Evolutionary conservation across 805 yeast genomes (phyloP), one percentile per base, ranked within the genome.

Genomic region (Lachancea kluyveri): DNA sequence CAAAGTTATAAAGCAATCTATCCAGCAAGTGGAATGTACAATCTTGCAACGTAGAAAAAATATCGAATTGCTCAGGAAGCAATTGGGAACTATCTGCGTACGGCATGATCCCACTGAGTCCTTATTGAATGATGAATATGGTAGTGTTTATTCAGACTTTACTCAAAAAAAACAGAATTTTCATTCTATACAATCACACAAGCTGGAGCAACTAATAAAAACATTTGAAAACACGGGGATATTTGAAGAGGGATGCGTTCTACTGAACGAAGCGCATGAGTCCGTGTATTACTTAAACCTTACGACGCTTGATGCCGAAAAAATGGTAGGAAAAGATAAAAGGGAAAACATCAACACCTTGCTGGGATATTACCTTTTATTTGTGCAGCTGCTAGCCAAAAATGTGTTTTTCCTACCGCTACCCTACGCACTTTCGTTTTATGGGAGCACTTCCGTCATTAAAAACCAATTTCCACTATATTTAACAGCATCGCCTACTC

Each of bases 311-410:
- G 15, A 27, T 12, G 21, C 20, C 17, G 31, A 26, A 8, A 30
- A 21, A 4, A 11, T 48, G 5, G 10, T 43, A 10, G 28, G 26
- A 6, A 19, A 37, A 17, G 34, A 37, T 8, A 31, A 26, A 4
- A 38, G 39, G 15, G 31, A 39, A n/a, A 4, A 23, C 4, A 24
- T 42, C 4, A 54, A 50, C 32, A 37, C 50, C 5, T 30, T 38
- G 15, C 35, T 57, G 10, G 62, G 62, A 3, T 48, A 51, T 26
- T 53, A 50, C 32, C 24, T 43, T n/a, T 27, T 54, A 10, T 35
- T 53, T 23, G 27, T 50, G n/a, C 24, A 42, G 8, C 17, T 52
- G 13, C 28, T 48, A n/a, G 42, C 57, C 1, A 30, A 33, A 1
- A 37, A 35, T 11, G 39, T 53, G 6, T 40, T 35, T 19, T 26